phyloP scores from a whole-genome alignment of 345 rosid genomes.

The Ceriops decandra region DNA sequence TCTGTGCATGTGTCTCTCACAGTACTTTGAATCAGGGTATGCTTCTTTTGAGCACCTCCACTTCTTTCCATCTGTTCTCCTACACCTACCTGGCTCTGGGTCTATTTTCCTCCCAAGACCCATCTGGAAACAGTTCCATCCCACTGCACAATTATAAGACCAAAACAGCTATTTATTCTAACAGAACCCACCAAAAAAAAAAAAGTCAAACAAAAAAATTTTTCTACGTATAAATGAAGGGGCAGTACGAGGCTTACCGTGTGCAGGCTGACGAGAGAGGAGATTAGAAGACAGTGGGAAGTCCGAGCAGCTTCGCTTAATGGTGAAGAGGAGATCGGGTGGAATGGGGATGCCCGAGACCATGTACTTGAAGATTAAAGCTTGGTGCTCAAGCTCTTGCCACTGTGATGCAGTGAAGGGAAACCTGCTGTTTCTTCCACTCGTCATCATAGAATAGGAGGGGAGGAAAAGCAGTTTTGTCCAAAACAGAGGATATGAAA shows the following conservation, averaged over 20 bases:
- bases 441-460: slow-evolving; percentile 18
- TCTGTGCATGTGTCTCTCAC: slow-evolving; percentile 95
- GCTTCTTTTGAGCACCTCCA: slow-evolving; percentile 96
- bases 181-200: background rate
- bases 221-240: background rate
- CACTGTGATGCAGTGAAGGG: slow-evolving; percentile 82
- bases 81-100: slow-evolving; percentile 90
- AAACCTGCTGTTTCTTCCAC: slow-evolving; percentile 41
- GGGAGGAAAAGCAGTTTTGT: background rate
- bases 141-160: slow-evolving; percentile 37
- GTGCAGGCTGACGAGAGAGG: slow-evolving; percentile 47
- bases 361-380: slow-evolving; percentile 75
- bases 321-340: slow-evolving; percentile 70
- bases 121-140: slow-evolving; percentile 78
- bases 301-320: slow-evolving; percentile 55
- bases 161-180: background rate
- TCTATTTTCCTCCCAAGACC: slow-evolving; percentile 74
- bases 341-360: slow-evolving; percentile 71
- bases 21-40: slow-evolving; percentile 83
- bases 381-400: slow-evolving; percentile 95
- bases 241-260: slow-evolving; percentile 33
- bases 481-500: background rate
- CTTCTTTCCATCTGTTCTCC: slow-evolving; percentile 96
- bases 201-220: background rate
- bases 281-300: slow-evolving; percentile 45